phyloP scores from a whole-genome alignment of 2,329 filamentous ascomycete genomes.

The Aspergillus pseudoviridinutans region DNA sequence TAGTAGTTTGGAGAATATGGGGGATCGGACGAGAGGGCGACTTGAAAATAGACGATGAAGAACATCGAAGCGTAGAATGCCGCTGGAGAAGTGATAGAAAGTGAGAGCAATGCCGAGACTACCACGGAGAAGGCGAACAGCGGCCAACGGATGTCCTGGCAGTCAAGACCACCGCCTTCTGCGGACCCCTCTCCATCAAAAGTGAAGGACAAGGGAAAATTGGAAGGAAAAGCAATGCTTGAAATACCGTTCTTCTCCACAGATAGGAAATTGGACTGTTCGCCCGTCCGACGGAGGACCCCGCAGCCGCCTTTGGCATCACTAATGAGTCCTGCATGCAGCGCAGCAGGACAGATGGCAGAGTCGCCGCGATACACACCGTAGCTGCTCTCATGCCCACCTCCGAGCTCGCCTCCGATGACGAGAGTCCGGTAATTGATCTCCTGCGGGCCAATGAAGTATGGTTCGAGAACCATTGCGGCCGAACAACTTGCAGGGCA shows the following conservation, averaged over 20 bases:
- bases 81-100: constrained; percentile 54
- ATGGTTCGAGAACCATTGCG: constrained; percentile 50
- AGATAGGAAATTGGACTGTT: constrained; percentile 45
- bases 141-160: constrained; percentile 56
- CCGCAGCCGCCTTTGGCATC: constrained; percentile 55
- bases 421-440: constrained; percentile 54
- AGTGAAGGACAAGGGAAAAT: constrained; percentile 57
- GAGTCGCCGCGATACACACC: constrained; percentile 57
- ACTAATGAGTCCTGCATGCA: constrained; percentile 56
- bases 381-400: constrained; percentile 35
- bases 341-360: constrained; percentile 57
- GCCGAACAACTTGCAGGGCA: constrained; percentile 56
- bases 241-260: constrained; percentile 48
- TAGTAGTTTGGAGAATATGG: constrained; percentile 53
- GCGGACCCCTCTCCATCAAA: constrained; percentile 41
- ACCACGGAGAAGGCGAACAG: constrained; percentile 53
- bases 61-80: constrained; percentile 56
- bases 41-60: constrained; percentile 56
- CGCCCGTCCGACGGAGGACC: constrained; percentile 50
- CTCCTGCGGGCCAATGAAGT: constrained; percentile 54
- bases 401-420: constrained; percentile 48
- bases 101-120: constrained; percentile 51
- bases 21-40: constrained; percentile 58
- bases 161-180: constrained; percentile 28
- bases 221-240: constrained; percentile 52